Conservation (phyloP, 2,329 filamentous ascomycete genomes). For the Daldinia sp. region DNA sequence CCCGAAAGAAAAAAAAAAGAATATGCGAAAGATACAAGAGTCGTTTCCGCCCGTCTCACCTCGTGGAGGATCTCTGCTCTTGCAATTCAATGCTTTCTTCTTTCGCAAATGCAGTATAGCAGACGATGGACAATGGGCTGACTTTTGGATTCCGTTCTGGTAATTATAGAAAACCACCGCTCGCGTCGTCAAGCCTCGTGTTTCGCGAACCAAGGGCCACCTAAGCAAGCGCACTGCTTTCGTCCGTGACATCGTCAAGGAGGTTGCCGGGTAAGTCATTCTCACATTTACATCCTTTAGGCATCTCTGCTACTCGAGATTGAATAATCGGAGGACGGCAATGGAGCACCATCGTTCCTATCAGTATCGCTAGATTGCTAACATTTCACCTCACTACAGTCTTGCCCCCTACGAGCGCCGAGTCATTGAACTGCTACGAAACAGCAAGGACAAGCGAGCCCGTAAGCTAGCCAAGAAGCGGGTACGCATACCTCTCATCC, state of each 20-base stretch:
- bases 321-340: neutral
- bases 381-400: slow-evolving; percentile 53
- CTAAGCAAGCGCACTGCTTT: slow-evolving; percentile 97
- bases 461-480: slow-evolving; percentile 99
- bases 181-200: slow-evolving; percentile 78
- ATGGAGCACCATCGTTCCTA: neutral
- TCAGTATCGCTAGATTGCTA: slow-evolving; percentile 38
- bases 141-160: slow-evolving; percentile 47
- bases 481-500: slow-evolving; percentile 62
- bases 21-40: slow-evolving; percentile 30
- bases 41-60: slow-evolving; percentile 64
- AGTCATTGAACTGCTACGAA: slow-evolving; percentile 98
- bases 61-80: slow-evolving; percentile 76
- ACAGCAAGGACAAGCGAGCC: slow-evolving; percentile 99
- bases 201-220: slow-evolving; percentile 91
- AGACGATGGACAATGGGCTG: slow-evolving; percentile 71
- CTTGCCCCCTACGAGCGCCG: slow-evolving; percentile 97
- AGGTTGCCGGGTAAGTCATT: slow-evolving; percentile 86
- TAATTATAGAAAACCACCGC: slow-evolving; percentile 79
- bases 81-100: slow-evolving; percentile 57
- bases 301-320: neutral
- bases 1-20: slow-evolving; percentile 8
- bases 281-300: neutral
- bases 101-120: slow-evolving; percentile 50
- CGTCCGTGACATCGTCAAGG: slow-evolving; percentile 96